phyloP scores from a whole-genome alignment of 306 rosid genomes.

The Dryas octopetala region DNA sequence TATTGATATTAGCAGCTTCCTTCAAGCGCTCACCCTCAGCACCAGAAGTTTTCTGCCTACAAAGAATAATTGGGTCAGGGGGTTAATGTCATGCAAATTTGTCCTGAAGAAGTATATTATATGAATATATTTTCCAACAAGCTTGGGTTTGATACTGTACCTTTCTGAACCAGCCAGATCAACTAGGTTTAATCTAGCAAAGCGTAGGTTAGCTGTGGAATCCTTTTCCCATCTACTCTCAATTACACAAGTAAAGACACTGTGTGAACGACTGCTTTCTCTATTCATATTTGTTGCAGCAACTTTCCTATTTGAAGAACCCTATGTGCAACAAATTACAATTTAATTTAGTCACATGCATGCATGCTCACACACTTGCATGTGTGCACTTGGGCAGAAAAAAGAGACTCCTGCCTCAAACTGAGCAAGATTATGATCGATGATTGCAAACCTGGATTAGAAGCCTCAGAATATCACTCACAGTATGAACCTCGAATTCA shows the following conservation, averaged over 20 bases:
- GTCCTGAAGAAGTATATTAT: background rate
- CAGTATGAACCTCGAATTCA: slow-evolving; percentile 82
- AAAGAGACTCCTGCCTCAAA: slow-evolving; percentile 17
- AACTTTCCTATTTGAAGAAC: slow-evolving; percentile 94
- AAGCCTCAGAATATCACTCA: slow-evolving; percentile 76
- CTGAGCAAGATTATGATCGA: slow-evolving; percentile 18
- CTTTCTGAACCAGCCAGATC: slow-evolving; percentile 99
- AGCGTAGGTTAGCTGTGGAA: slow-evolving; percentile 81
- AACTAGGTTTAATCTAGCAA: slow-evolving; percentile 89
- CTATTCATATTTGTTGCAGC: slow-evolving; percentile 98
- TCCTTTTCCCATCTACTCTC: slow-evolving; percentile 98
- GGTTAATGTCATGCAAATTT: slow-evolving; percentile 9
- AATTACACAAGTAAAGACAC: slow-evolving; percentile 95
- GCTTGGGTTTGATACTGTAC: slow-evolving; percentile 38
- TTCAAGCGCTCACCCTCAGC: slow-evolving; percentile 99
- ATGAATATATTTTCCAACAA: slow-evolving; percentile 11
- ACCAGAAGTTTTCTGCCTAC: slow-evolving; percentile 95
- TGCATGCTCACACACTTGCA: background rate
- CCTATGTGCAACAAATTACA: slow-evolving; percentile 52
- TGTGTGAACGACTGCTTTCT: slow-evolving; percentile 97
- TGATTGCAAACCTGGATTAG: slow-evolving; percentile 61
- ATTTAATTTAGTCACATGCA: slow-evolving; percentile 31
- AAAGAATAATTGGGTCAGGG: slow-evolving; percentile 19
- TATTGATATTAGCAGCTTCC: slow-evolving; percentile 96
- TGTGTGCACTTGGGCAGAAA: slow-evolving; percentile 16